These are phyloP conservation scores for Pachysandra terminalis DNA, from an alignment of 164 flowering plant species.

Conservation along the genomic window DNA sequence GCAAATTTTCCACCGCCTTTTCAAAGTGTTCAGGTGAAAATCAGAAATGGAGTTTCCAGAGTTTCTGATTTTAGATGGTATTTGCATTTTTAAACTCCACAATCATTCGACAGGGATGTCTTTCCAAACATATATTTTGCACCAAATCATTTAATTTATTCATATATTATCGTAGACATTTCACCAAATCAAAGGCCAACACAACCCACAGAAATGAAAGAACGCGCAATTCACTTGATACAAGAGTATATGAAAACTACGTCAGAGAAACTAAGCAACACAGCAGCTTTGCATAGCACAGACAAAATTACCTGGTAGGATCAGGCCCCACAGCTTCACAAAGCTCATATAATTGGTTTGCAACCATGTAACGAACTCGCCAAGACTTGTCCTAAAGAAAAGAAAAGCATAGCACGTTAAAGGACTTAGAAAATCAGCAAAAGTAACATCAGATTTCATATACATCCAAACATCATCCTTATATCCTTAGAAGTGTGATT, in stretches of 20 bases:
- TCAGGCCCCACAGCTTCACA: constrained; percentile 99
- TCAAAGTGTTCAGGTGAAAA: too few relatives aligned
- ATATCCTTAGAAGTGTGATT: background rate
- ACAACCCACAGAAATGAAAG: background rate
- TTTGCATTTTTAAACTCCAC: too few relatives aligned
- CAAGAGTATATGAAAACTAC: background rate
- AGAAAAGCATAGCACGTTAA: constrained; percentile 11
- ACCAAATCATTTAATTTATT: too few relatives aligned
- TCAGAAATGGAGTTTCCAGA: too few relatives aligned
- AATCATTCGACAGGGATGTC: too few relatives aligned
- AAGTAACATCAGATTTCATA: background rate
- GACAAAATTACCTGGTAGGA: constrained; percentile 62
- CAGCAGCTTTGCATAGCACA: background rate
- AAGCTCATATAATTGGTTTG: constrained; percentile 88
- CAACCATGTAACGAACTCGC: constrained; percentile 99
- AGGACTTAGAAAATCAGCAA: background rate
- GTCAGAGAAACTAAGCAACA: background rate
- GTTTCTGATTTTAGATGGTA: too few relatives aligned
- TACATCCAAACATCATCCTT: background rate
- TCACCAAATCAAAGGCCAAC: too few relatives aligned
- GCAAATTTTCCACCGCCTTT: too few relatives aligned
- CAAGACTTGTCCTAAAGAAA: constrained; percentile 84
- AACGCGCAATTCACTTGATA: background rate
- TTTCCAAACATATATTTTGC: too few relatives aligned
- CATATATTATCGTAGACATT: too few relatives aligned